Conservation (phyloP, 2,329 filamentous ascomycete genomes). For the Neofusicoccum sp. region DNA sequence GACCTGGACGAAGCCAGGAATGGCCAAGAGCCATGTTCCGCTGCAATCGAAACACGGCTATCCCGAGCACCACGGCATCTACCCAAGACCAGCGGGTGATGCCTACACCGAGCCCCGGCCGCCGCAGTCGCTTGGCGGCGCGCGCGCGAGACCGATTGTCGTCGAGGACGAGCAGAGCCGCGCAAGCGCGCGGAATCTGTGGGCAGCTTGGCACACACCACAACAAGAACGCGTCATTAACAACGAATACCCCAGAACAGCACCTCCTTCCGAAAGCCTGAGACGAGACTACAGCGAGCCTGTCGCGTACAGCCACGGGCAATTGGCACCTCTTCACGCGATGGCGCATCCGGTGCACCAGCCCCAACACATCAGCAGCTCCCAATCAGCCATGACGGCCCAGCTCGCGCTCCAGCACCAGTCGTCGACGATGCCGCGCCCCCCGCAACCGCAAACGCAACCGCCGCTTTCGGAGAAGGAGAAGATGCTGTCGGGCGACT, state of each 20-base stretch:
- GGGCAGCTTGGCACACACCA: slow-evolving; percentile 29
- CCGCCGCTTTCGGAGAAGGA: slow-evolving; percentile 70
- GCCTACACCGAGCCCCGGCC: slow-evolving; percentile 39
- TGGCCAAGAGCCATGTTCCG: slow-evolving; percentile 66
- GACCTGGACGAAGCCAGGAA: slow-evolving; percentile 76
- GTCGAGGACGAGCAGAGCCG: slow-evolving; percentile 47
- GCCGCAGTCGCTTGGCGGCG: slow-evolving; percentile 41
- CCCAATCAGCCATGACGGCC: slow-evolving; percentile 32
- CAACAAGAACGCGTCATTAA: slow-evolving; percentile 24
- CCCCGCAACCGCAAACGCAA: slow-evolving; percentile 12
- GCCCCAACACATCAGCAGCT: slow-evolving; percentile 5
- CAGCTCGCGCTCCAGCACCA: slow-evolving; percentile 43
- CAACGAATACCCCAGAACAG: not conserved
- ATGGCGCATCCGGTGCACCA: slow-evolving; percentile 28
- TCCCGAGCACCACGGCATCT: slow-evolving; percentile 28
- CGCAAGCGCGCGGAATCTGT: slow-evolving; percentile 24
- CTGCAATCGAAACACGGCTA: slow-evolving; percentile 78
- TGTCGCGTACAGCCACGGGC: slow-evolving; percentile 17
- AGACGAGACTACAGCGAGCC: slow-evolving; percentile 28
- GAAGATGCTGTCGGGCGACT: slow-evolving; percentile 80
- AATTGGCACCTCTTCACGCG: slow-evolving; percentile 13
- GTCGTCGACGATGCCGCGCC: not conserved
- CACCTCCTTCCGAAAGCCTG: not conserved
- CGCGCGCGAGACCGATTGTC: slow-evolving; percentile 49
- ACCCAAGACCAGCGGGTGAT: slow-evolving; percentile 30